A percentile compares a stretch with the other conserved stretches of the same genome.
Evolutionary conservation across 2,329 filamentous ascomycete species (phyloP).

Genomic region (Neophaeococcomyces aloes): DNA sequence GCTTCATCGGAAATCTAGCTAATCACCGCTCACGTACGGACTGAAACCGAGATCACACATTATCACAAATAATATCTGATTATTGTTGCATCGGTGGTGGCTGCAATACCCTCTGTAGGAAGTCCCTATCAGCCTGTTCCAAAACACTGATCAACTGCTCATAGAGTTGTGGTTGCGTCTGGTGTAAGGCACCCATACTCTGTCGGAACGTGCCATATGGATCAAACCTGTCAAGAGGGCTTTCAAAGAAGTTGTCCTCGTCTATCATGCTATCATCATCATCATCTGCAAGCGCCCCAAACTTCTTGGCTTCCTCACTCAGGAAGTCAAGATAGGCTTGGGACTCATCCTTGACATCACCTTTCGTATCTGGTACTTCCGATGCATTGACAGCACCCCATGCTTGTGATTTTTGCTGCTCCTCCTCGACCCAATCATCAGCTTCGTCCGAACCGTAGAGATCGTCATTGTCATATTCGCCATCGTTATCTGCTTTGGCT

Average conservation of each 20-base stretch:
- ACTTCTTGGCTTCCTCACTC: slow-evolving; percentile 86
- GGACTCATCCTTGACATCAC: slow-evolving; percentile 76
- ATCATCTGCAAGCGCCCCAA: slow-evolving; percentile 58
- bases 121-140: slow-evolving; percentile 65
- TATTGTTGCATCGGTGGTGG: slow-evolving; percentile 6
- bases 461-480: slow-evolving; percentile 61
- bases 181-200: slow-evolving; percentile 72
- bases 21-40: neutral
- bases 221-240: slow-evolving; percentile 88
- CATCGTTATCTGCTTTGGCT: slow-evolving; percentile 52
- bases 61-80: neutral
- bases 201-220: slow-evolving; percentile 83
- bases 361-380: slow-evolving; percentile 45
- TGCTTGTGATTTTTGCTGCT: slow-evolving; percentile 30
- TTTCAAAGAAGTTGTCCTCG: slow-evolving; percentile 85
- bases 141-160: slow-evolving; percentile 67
- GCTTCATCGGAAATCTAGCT: neutral
- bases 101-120: slow-evolving; percentile 68
- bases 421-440: slow-evolving; percentile 68
- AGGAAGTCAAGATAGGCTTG: slow-evolving; percentile 92
- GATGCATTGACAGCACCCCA: slow-evolving; percentile 55
- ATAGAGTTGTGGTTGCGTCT: slow-evolving; percentile 84
- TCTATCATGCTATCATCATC: slow-evolving; percentile 85
- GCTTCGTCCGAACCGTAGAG: slow-evolving; percentile 61
- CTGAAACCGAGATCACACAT: no score